phyloP scores from a whole-genome alignment of 1,139 yeast genomes.

The Diutina scorzettiae region DNA sequence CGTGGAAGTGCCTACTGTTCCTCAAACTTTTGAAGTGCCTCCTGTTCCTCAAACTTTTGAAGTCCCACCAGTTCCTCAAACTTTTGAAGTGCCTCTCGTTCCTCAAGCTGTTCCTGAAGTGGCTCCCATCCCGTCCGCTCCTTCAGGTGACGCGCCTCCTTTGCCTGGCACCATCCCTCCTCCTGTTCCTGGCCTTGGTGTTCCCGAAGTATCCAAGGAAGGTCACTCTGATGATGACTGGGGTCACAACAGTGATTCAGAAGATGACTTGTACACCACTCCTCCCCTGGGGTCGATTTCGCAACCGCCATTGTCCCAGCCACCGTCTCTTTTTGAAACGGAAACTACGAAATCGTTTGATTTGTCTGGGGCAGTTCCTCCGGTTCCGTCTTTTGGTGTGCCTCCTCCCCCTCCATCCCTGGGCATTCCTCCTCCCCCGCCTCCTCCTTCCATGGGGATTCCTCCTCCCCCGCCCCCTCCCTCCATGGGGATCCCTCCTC shows the following conservation, averaged over 20 bases:
- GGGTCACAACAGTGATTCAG: not conserved
- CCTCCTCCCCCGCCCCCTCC: constrained; percentile 3
- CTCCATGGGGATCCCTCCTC: constrained; percentile 1
- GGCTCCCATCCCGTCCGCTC: not conserved
- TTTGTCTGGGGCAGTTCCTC: not conserved
- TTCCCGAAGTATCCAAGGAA: not conserved
- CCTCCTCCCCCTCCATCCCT: not conserved
- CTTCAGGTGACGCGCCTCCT: not conserved
- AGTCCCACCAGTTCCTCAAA: constrained; percentile 9
- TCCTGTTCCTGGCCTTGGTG: not conserved
- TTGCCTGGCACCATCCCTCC: constrained; percentile 3
- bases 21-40: constrained; percentile 6
- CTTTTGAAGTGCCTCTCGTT: too few relatives aligned
- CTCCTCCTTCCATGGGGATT: not conserved
- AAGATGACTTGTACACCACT: constrained; percentile 3
- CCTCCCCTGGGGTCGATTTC: not conserved
- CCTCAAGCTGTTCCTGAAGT: not conserved
- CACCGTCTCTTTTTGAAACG: not conserved
- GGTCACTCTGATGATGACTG: not conserved
- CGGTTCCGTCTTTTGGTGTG: not conserved
- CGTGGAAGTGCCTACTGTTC: constrained; percentile 1
- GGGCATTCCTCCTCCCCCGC: not conserved
- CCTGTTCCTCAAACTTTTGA: constrained; percentile 9
- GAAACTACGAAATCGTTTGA: not conserved
- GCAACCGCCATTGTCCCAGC: not conserved